These are phyloP conservation scores for Schoenoplectus triqueter DNA, from an alignment of 202 grass and related monocot species.

Conservation along the genomic window DNA sequence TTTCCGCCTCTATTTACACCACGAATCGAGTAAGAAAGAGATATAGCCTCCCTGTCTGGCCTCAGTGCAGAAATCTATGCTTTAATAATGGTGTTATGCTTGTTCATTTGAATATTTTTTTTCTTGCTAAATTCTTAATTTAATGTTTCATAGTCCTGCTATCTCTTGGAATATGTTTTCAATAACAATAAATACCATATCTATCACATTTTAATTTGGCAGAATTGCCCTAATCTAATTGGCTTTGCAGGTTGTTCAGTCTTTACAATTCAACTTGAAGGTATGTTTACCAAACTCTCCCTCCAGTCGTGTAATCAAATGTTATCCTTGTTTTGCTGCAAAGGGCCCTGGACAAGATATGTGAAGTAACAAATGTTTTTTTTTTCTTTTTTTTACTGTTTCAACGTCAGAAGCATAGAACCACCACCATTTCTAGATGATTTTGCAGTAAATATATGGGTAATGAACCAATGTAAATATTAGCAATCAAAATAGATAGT, in stretches of 20 bases:
- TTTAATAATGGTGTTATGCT: not conserved
- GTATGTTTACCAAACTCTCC: not conserved
- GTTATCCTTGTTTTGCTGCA: no score
- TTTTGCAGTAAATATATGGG: no score
- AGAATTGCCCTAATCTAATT: constrained; percentile 15
- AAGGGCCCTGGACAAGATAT: no score
- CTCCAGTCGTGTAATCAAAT: no score
- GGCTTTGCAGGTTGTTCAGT: constrained; percentile 26
- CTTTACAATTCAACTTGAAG: constrained; percentile 15
- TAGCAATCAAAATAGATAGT: no score
- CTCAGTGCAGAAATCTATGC: not conserved
- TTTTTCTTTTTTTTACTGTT: no score
- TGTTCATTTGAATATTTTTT: constrained; percentile 3
- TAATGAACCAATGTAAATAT: no score
- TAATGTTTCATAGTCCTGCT: not conserved
- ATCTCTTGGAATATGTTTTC: not conserved
- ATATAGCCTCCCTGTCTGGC: not conserved
- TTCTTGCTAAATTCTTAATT: not conserved
- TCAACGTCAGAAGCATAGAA: no score
- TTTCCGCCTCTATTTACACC: not conserved
- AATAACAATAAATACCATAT: not conserved
- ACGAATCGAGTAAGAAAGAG: not conserved
- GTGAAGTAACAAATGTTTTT: no score
- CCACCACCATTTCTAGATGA: no score
- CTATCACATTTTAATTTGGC: not conserved